Base-by-base conservation (phyloP, 2,329 filamentous ascomycete species). In the Nemania sp. region DNA sequence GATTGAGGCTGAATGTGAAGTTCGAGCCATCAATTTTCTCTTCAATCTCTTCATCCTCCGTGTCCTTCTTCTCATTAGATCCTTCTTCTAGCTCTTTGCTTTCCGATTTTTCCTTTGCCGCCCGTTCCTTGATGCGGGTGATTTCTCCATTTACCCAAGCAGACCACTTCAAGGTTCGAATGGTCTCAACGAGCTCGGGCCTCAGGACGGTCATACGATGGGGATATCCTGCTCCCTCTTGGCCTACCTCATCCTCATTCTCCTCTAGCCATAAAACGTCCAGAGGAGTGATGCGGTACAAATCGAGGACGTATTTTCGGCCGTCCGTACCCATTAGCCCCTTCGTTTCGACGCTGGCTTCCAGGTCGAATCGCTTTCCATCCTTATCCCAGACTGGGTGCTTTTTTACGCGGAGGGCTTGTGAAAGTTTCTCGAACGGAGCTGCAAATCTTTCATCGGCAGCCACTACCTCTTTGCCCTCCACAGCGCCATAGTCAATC, bases 311-410 rank as follows among this genome's bases (percentile, higher is more conserved):
- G 69, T 99, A 99, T 71, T 96, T 97, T 65, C 94, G 85, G 31
- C 92, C 94, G 68, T 99, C 94, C 1, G 94, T 99, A 42, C 94
- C 94, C 64, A 99, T 80, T n/a, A 99, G 79, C 48, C 94, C 94
- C 78, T 99, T 99, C 48, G 94, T 99, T 75, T 99, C 94, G 12
- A 99, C 92, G 66, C 92, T 97, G 34, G 90, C 91, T 72, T 97
- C 93, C 3, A 99, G 80, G 58, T 97, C 91, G 66, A 96, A 91
- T 57, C 88, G 85, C 73, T 91, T 89, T 62, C 86, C 85, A 64
- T 96, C 90, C 80, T 97, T 97, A 73, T 99, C 94, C 94, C 94
- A 99, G 3, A 99, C 95, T 39, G 91, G 80, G 71, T 99, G 94
- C 75, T 89, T 89, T 82, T 97, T 97, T 54, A 97, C 89, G 63